Evolutionary conservation across 2,329 filamentous ascomycete species (phyloP).

Genomic region (Domatiomyces globalis): DNA sequence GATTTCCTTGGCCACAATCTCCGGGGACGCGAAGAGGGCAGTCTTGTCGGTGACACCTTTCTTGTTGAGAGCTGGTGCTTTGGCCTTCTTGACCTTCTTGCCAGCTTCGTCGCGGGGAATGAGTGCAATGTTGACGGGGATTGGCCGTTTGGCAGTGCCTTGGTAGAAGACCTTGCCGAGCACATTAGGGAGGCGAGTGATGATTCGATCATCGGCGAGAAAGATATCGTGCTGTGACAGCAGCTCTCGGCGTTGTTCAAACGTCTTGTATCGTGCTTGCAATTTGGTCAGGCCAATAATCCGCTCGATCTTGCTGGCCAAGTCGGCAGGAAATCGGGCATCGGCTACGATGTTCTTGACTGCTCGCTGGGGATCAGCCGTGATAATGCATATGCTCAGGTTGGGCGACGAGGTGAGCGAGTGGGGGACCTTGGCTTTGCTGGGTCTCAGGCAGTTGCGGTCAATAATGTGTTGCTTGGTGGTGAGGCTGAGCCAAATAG

Average conservation of each 20-base stretch:
- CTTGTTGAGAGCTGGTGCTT: conserved; percentile 25
- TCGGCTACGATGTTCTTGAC: conserved; percentile 81
- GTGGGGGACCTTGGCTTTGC: conserved; percentile 67
- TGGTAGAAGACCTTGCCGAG: conserved; percentile 93
- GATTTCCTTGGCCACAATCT: conserved; percentile 65
- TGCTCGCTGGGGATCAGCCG: conserved; percentile 63
- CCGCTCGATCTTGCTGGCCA: conserved; percentile 54
- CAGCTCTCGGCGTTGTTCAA: conserved; percentile 73
- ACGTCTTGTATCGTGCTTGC: conserved; percentile 77
- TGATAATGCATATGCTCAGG: conserved; percentile 70
- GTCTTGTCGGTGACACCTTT: conserved; percentile 30
- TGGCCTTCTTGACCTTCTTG: conserved; percentile 45
- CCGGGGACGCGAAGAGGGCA: conserved; percentile 41
- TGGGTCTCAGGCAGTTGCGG: conserved; percentile 66
- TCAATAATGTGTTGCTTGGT: conserved; percentile 57
- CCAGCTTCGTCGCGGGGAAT: conserved; percentile 43
- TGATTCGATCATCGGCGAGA: conserved; percentile 77
- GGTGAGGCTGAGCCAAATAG: conserved; percentile 48
- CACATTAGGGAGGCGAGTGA: conserved; percentile 54
- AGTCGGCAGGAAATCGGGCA: conserved; percentile 52
- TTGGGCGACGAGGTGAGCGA: conserved; percentile 53
- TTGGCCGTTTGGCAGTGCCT: conserved; percentile 64
- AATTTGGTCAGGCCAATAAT: conserved; percentile 76
- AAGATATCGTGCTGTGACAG: conserved; percentile 82
- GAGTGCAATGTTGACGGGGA: conserved; percentile 62